phyloP scores from a whole-genome alignment of 2,329 filamentous ascomycete species.

The Phialophora tarda region DNA sequence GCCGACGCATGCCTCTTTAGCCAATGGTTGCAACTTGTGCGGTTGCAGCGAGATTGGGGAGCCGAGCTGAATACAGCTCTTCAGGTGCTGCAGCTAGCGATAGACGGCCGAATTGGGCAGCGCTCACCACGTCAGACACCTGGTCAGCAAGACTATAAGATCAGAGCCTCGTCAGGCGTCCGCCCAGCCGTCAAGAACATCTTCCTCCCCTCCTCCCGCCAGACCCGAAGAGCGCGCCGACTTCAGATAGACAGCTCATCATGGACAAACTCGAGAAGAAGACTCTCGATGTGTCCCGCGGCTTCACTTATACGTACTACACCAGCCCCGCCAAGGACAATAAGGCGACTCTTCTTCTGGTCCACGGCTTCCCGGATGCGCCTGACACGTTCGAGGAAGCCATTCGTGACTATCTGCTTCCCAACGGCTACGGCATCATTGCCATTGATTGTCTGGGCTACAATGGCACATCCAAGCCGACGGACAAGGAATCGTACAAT shows the following conservation, averaged over 20 bases:
- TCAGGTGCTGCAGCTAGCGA: neutral
- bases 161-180: neutral
- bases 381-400: constrained; percentile 52
- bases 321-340: constrained; percentile 37
- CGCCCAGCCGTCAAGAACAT: neutral
- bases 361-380: constrained; percentile 59
- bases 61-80: neutral
- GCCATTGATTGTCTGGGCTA: constrained; percentile 50
- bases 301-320: constrained; percentile 51
- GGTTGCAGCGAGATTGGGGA: neutral
- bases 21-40: neutral
- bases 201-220: neutral
- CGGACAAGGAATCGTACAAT: constrained; percentile 46
- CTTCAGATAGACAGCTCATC: neutral
- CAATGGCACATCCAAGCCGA: constrained; percentile 51
- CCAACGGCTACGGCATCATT: constrained; percentile 49
- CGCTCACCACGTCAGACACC: neutral
- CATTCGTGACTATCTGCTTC: constrained; percentile 49
- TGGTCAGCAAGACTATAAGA: neutral
- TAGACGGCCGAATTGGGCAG: neutral
- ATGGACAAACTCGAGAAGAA: constrained; percentile 29
- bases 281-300: constrained; percentile 26
- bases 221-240: neutral
- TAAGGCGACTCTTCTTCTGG: constrained; percentile 47
- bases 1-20: neutral